phyloP scores from a whole-genome alignment of 108 stramenopile species.

The Nannochloropsis gaditana region DNA sequence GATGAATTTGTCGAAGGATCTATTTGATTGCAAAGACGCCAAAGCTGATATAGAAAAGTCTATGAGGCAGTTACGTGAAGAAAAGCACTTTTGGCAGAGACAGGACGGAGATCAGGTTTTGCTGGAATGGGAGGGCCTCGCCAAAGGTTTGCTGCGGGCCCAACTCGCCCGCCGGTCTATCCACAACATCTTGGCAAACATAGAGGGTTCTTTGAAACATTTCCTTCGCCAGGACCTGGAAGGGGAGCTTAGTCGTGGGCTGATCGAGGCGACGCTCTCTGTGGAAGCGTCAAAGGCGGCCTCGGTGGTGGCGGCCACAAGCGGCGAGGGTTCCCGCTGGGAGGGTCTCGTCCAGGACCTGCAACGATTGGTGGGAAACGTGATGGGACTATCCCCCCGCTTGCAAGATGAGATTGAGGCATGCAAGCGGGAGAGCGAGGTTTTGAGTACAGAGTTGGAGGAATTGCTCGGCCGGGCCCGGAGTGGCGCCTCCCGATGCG shows the following conservation, averaged over 20 bases:
- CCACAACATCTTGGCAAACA: not conserved
- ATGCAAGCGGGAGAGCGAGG: not conserved
- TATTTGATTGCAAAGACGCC: not conserved
- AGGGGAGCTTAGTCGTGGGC: not conserved
- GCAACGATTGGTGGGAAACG: not conserved
- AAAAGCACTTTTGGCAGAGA: not conserved
- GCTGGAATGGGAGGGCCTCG: not conserved
- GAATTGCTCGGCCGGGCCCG: not conserved
- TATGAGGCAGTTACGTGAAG: not conserved
- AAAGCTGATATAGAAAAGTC: not conserved
- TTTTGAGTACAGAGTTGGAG: not conserved
- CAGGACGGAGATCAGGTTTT: not conserved
- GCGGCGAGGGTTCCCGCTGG: not conserved
- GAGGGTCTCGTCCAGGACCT: not conserved
- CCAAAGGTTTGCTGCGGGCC: not conserved
- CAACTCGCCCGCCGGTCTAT: not conserved
- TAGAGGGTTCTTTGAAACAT: not conserved
- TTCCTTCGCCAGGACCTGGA: not conserved
- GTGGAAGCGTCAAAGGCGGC: not conserved
- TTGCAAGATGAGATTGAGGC: not conserved
- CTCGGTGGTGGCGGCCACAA: not conserved
- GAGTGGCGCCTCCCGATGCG: not conserved
- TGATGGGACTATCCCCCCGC: not conserved
- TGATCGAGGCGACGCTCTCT: not conserved
- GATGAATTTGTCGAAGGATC: not conserved